Evolutionary conservation across 352 stramenopile genomes (phyloP), one percentile per base, ranked within the genome.

Genomic region (Peronospora destructor): DNA sequence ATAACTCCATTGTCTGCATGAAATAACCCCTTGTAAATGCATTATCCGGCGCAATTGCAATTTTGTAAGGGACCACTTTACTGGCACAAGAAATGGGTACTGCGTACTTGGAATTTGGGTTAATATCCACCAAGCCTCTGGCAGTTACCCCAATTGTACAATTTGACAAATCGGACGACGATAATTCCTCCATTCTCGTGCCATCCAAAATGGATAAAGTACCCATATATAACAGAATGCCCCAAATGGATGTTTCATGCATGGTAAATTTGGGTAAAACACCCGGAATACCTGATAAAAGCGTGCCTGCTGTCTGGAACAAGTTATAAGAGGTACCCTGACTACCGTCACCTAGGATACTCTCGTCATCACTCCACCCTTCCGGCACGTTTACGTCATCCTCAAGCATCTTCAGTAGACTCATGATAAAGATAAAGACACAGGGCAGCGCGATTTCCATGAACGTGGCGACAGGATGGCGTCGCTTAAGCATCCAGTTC

Each of bases 11-110:
- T 0, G 71, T 82, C 44, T 81, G 51, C 59, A 83, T 66, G 35
- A 87, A 82, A 51, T 87, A 87, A 3, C 79, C 51, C 8, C 69
- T 54, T n/a, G 73, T 85, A 36, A 84, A 87, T 10, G 56, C 47
- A 19, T 70, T 85, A 45, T 87, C 69, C 0, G 76, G 76, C 6
- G 54, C 66, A 23, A 87, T 73, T 0, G 56, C 76, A 26, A 85
- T 65, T 37, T 85, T 87, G 53, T 82, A 85, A 0, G 76, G 73
- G 6, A 64, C 42, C 1, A 84, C 65, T 42, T 67, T 70, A 26
- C 60, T 61, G 2, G 8, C 40, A 35, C 75, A 87, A 0, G 33
- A 59, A 12, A 40, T 49, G 4, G 75, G 75, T 10, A 84, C 54
- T 0, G 49, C 19, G 36, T 68, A 73, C 2, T 45, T 46, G 1